phyloP scores from a whole-genome alignment of 352 stramenopile species.

The Nothophytophthora sp. region DNA sequence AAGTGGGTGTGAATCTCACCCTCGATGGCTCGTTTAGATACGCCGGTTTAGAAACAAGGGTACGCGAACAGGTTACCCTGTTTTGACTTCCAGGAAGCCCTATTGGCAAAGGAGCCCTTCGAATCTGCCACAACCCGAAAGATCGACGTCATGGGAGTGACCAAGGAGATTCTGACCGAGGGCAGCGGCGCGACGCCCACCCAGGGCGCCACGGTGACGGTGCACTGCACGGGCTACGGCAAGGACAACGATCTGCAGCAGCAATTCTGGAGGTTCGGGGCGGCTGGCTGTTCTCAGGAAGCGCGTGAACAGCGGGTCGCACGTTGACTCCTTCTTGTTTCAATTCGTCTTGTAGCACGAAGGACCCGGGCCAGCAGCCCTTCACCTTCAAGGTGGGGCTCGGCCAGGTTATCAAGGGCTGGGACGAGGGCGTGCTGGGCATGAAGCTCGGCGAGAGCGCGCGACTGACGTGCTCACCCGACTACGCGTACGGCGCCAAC shows the following conservation, averaged over 20 bases:
- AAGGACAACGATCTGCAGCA: conserved; percentile 64
- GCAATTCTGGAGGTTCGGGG: conserved; percentile 94
- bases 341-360: conserved; percentile 53
- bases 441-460: conserved; percentile 91
- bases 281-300: background rate
- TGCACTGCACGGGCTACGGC: conserved; percentile 85
- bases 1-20: no score
- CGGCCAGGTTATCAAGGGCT: conserved; percentile 95
- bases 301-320: background rate
- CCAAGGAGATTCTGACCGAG: conserved; percentile 58
- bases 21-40: no score
- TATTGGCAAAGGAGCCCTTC: no score
- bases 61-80: no score
- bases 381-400: conserved; percentile 94
- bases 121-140: no score
- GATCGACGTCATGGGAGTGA: conserved; percentile 49
- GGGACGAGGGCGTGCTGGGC: conserved; percentile 91
- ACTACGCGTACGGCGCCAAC: conserved; percentile 94
- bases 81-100: no score
- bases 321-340: background rate
- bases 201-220: conserved; percentile 68
- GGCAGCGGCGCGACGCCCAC: conserved; percentile 57
- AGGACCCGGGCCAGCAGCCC: conserved; percentile 93
- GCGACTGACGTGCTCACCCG: conserved; percentile 92
- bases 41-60: no score